phyloP scores from a whole-genome alignment of 371 early-diverging fungal species.

The Actinomortierella ambigua region DNA sequence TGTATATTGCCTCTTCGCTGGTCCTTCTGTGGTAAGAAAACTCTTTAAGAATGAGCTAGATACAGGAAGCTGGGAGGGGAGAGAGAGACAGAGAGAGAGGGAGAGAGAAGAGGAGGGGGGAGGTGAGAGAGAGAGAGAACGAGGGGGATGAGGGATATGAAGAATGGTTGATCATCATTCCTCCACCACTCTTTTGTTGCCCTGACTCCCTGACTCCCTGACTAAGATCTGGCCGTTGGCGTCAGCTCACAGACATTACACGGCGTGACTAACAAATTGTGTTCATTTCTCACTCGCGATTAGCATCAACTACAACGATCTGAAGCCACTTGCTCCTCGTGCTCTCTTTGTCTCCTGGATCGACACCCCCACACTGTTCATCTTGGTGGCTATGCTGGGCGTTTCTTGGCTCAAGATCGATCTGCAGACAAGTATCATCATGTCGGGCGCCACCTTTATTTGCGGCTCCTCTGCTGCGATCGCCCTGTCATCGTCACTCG shows the following conservation, averaged over 20 bases:
- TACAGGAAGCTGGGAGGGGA: too few species aligned
- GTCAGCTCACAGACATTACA: too few species aligned
- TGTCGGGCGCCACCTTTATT: conserved; percentile 68
- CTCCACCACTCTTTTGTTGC: too few species aligned
- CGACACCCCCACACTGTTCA: conserved; percentile 62
- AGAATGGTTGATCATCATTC: too few species aligned
- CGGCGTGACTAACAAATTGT: too few species aligned
- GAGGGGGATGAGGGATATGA: too few species aligned
- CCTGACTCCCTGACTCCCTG: too few species aligned
- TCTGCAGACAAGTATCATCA: conserved; percentile 61
- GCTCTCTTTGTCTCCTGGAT: conserved; percentile 69
- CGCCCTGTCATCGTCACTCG: conserved; percentile 62
- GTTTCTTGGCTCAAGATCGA: conserved; percentile 59
- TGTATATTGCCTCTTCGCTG: conserved; percentile 65
- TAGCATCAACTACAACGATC: conserved; percentile 57
- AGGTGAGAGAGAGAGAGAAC: too few species aligned
- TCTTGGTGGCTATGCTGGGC: conserved; percentile 58
- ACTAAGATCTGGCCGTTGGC: too few species aligned
- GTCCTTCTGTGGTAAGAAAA: conserved; percentile 57
- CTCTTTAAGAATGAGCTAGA: too few species aligned
- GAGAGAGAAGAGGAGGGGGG: too few species aligned
- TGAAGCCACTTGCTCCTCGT: conserved; percentile 60
- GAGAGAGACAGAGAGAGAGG: too few species aligned
- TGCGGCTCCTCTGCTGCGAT: conserved; percentile 71
- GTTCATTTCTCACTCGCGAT: not conserved